These are phyloP conservation scores for Heteromeles arbutifolia DNA, from an alignment of 306 rosid species.

Conservation along the genomic window DNA sequence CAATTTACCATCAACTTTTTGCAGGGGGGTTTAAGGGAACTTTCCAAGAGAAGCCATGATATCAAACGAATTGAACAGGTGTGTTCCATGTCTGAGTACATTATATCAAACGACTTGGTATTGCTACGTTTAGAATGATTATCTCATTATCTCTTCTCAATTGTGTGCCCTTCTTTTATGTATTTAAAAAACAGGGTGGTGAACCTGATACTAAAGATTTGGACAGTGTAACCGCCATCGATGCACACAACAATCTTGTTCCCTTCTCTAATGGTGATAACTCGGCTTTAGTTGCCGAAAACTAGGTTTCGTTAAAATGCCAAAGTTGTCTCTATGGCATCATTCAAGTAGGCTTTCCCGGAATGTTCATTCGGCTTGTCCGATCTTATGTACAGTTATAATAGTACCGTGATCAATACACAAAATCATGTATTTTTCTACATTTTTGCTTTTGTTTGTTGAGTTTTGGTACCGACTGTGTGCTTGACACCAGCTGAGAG, in stretches of 20 bases:
- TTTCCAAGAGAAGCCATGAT: constrained; percentile 70
- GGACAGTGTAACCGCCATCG: constrained; percentile 36
- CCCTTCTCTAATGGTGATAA: constrained; percentile 50
- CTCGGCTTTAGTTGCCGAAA: constrained; percentile 51
- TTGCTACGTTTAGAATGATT: background rate
- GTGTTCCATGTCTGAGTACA: background rate
- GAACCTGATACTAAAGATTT: constrained; percentile 50
- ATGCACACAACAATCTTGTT: constrained; percentile 31
- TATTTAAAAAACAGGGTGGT: constrained; percentile 36
- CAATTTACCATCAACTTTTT: constrained; percentile 14
- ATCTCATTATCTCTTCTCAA: background rate
- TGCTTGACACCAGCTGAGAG: constrained; percentile 8
- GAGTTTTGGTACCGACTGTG: constrained; percentile 12
- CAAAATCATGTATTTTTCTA: constrained; percentile 18
- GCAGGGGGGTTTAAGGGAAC: constrained; percentile 83
- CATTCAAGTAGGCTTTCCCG: constrained; percentile 37
- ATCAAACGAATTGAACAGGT: constrained; percentile 33
- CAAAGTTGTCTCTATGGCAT: constrained; percentile 24
- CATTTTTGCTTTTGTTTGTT: background rate
- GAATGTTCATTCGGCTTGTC: constrained; percentile 34
- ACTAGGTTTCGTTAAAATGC: constrained; percentile 30
- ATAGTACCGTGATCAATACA: constrained; percentile 45
- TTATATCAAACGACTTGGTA: background rate
- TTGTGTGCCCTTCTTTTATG: background rate
- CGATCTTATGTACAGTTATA: constrained; percentile 56